Evolutionary conservation across 1,284 basidiomycete genomes (phyloP), one percentile per base, ranked within the genome.

Genomic region (Heterobasidion annosum): DNA sequence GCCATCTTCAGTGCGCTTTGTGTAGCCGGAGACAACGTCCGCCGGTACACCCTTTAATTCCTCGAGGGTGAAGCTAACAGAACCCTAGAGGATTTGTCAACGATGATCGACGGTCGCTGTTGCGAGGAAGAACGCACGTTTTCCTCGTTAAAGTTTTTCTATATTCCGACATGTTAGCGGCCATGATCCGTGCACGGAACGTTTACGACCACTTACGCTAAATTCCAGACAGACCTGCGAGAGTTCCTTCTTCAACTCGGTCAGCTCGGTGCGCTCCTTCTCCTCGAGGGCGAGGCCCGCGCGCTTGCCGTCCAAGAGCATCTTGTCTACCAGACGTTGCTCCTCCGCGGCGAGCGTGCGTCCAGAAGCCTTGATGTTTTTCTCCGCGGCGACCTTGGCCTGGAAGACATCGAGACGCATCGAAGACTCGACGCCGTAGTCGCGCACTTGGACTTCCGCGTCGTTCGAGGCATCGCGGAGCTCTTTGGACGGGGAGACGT

Each of bases 111-210:
- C 42, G n/a, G 34, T 15, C 34, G 9, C 12, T 37, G 52, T 50
- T 45, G 18, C 19, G 12, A 25, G 25, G 33, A 42, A 34, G 34
- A 18, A 19, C n/a, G 34, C 61, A 88, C 88, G 53, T 85, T 85
- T 64, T 93, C 91, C 67, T 93, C 88, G 62, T 91, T 92, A 68
- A 84, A 89, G 70, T 91, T 90, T 84, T 88, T 89, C 82, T 89
- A 61, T 48, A 25, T 54, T 34, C 25, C 5, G 12, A 25, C 40
- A 50, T 15, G 18, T 45, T 4, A 32, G 35, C 32, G 16, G 1
- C 15, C 25, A 42, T 12, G 19, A 18, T 15, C 45, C 16, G 25
- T 33, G 16, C 34, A 48, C 34, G 37, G n/a, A n/a, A 40, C 12
- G 10, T 34, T 44, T 34, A 37, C 47, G 32, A 55, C 19, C 10